These are phyloP conservation scores for Paralagenidium karlingii DNA, from an alignment of 352 stramenopile species.

Conservation along the genomic window DNA sequence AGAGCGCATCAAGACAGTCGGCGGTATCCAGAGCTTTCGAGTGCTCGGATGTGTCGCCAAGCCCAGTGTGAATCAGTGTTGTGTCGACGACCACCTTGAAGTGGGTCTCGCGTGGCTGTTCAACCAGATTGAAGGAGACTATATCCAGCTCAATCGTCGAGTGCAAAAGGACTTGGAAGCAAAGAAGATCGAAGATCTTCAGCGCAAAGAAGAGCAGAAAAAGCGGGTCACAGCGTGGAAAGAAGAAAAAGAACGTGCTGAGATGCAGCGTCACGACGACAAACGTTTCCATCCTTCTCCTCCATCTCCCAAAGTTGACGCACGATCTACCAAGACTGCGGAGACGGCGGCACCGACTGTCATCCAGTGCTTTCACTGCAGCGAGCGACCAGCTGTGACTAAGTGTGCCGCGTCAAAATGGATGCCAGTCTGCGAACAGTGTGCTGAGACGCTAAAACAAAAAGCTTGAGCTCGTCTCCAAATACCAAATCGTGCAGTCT, in stretches of 20 bases:
- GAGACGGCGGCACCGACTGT: conserved; percentile 18
- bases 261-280: conserved; percentile 60
- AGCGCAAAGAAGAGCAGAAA: conserved; percentile 42
- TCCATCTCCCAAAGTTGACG: conserved; percentile 4
- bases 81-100: conserved; percentile 53
- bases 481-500: no score
- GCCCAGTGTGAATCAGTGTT: conserved; percentile 22
- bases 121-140: conserved; percentile 38
- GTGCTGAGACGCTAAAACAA: conserved; percentile 29
- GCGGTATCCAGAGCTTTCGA: no score
- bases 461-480: no score
- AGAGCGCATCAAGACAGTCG: conserved; percentile 22
- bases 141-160: conserved; percentile 25
- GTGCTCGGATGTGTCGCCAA: conserved; percentile 58
- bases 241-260: conserved; percentile 49
- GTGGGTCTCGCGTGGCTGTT: conserved; percentile 60
- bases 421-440: conserved; percentile 68
- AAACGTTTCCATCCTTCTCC: no score
- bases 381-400: conserved; percentile 28
- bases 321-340: not conserved
- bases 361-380: conserved; percentile 61
- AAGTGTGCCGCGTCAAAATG: conserved; percentile 78
- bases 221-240: conserved; percentile 48
- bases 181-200: conserved; percentile 48
- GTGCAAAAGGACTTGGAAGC: conserved; percentile 28